Evolutionary conservation across 208 protist species (phyloP), one percentile per base, ranked within the genome.

Genomic region (Blechomonas ayalai): DNA sequence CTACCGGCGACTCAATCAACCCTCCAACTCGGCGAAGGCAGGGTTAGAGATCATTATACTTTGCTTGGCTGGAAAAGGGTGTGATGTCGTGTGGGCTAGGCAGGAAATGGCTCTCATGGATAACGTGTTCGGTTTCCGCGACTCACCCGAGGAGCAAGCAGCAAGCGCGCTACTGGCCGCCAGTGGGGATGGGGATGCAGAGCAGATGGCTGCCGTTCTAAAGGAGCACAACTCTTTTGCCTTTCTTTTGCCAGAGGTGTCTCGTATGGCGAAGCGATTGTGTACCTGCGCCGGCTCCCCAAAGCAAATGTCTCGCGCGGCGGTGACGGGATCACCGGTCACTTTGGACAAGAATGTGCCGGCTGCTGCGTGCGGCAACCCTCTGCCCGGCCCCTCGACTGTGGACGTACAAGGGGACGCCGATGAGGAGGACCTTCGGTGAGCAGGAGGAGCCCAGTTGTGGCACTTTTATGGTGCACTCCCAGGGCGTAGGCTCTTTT

Each of bases 41-140:
- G 78, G 68, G 6, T 58, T 93, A 16, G 81, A 93, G 54, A 66
- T 93, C 19, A 53, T 89, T 37, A 50, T 76, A 1, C 39, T 76
- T 16, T 60, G 46, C 37, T 47, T 76, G 7, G 54, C 53, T 2
- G 32, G 12, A n/a, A 40, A 40, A 59, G 75, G 8, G 33, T 82
- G 53, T 82, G 67, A 68, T 22, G 55, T 66, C 50, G 67, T 76
- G 22, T 82, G 66, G 71, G 83, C 83, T n/a, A 61, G 42, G 25
- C 66, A 80, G 16, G 76, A 89, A 48, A 60, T 89, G 59, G 42
- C 56, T 26, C 43, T 52, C 6, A 56, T 92, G 20, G 40, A 58
- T 5, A 46, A 34, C 19, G 63, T 87, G 10, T 61, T 68, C 36
- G 83, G 83, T 22, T 92, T 89, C 55, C 50, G 37, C 19, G 57